Evolutionary conservation across 2,329 filamentous ascomycete genomes (phyloP).

Genomic region (Diaporthe vexans): DNA sequence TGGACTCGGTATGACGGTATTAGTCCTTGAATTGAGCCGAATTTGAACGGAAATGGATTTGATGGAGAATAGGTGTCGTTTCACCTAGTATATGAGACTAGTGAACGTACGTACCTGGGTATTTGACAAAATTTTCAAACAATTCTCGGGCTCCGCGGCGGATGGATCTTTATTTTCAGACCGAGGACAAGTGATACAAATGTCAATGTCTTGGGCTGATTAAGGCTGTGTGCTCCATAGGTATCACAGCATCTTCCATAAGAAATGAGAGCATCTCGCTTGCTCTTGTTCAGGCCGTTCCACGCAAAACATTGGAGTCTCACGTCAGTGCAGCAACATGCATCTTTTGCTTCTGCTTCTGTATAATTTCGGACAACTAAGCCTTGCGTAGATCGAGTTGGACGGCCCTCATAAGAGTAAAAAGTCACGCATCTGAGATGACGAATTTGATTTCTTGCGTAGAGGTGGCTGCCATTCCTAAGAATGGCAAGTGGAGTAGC

Average conservation of each 20-base stretch:
- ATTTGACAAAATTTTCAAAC: neutral
- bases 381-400: neutral
- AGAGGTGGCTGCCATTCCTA: neutral
- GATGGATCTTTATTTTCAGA: neutral
- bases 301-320: neutral
- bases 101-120: neutral
- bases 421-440: no score
- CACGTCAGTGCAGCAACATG: neutral
- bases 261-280: neutral
- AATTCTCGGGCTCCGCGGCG: neutral
- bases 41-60: no score
- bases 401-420: neutral
- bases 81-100: fast-evolving
- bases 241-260: neutral
- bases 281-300: neutral
- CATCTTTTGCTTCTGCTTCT: no score
- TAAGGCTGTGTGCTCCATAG: neutral
- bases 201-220: neutral
- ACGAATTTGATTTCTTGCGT: neutral
- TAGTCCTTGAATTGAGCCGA: neutral
- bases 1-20: neutral
- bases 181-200: neutral
- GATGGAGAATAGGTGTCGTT: neutral
- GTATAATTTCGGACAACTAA: neutral
- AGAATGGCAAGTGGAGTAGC: neutral